Evolutionary conservation across 2,329 filamentous ascomycete genomes (phyloP), one percentile per base, ranked within the genome.

Genomic region (Colletotrichum sp.): DNA sequence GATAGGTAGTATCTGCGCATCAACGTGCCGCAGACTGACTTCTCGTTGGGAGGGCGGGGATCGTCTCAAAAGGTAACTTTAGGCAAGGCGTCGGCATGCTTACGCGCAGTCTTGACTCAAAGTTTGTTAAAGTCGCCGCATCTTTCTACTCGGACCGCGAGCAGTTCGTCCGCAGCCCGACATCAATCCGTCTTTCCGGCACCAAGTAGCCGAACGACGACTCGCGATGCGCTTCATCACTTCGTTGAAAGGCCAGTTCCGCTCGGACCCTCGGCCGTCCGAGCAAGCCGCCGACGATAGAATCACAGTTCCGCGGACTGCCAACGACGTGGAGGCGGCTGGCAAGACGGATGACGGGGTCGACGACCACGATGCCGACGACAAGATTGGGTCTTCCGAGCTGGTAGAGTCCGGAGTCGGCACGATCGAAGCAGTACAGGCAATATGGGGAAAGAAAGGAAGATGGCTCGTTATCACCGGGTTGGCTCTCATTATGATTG

Each of bases 381-480:
- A 36, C 15, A 72, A 63, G 18, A 8, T 26, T 10, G 16, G n/a
- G 8, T 21, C 15, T 32, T 26, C 69, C 12, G 24, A 21, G 30
- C 55, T 21, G 4, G 16, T 67, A 6, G 73, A 75, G 18, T 21
- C 73, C 3, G 69, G 72, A 32, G 63, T 72, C 13, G 57, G 39
- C n/a, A 68, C 39, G 18, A 72, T 72, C 18, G 28, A 75, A 30
- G 63, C 55, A 18, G 63, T 55, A n/a, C 69, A 68, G n/a, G 59
- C 57, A 21, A 21, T 75, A 6, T 72, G 62, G 73, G 62, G 69
- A 4, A 68, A 44, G 16, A 75, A 36, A 12, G 62, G 73, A 21
- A 72, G 63, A 59, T 68, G 73, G 69, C 39, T 72, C 4, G 69
- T 72, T 8, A 72, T 75, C 16, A 44, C 71, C 13, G 73, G 69